Evolutionary conservation across 23 red algal species (phyloP).

Genomic region (Gracilariopsis chorda): DNA sequence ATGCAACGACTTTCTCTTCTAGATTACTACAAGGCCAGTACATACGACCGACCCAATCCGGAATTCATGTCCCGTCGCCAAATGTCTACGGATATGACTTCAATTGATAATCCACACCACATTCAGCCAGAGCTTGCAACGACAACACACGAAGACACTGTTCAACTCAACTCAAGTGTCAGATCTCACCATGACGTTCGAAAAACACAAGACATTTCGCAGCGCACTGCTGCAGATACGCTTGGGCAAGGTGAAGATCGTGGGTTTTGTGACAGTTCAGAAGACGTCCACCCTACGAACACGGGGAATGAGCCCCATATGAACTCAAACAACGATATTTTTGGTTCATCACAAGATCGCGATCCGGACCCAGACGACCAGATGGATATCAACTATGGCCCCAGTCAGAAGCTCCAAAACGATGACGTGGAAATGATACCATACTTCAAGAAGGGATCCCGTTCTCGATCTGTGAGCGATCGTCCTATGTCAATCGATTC

Average conservation of each 20-base stretch:
- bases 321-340: too few species aligned
- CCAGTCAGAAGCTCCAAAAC: not conserved
- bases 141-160: not conserved
- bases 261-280: too few species aligned
- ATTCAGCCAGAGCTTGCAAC: too few species aligned
- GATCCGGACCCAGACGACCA: not conserved
- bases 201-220: too few species aligned
- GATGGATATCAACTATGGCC: not conserved
- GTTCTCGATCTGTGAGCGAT: not conserved
- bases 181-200: too few species aligned
- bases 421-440: constrained; percentile 43
- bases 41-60: not conserved
- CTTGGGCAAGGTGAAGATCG: too few species aligned
- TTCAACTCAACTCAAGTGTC: too few species aligned
- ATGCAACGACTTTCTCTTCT: not conserved
- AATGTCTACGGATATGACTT: not conserved
- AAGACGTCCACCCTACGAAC: too few species aligned
- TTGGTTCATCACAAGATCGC: not conserved
- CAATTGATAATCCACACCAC: not conserved
- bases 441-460: constrained; percentile 5
- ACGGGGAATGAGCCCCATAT: too few species aligned
- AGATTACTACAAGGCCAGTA: not conserved
- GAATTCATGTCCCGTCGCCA: not conserved
- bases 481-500: not conserved
- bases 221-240: too few species aligned